Conservation (phyloP, 2,329 filamentous ascomycete species). For the Rutstroemia sp. region DNA sequence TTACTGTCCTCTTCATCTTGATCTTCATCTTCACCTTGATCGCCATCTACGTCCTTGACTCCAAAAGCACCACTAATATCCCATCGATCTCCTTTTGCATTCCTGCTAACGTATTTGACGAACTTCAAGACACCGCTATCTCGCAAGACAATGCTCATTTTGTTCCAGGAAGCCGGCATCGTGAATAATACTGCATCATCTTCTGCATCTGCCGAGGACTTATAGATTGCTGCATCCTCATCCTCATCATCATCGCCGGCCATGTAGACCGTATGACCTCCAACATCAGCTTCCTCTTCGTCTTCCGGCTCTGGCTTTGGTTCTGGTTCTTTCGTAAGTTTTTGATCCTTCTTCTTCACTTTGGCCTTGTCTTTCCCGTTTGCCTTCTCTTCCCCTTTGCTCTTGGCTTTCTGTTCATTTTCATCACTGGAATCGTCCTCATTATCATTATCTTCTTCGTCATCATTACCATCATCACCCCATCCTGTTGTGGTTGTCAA, state of each 20-base stretch:
- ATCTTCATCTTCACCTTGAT: constrained; percentile 33
- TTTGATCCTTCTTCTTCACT: not conserved
- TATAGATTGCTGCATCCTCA: constrained; percentile 82
- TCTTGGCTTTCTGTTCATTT: constrained; percentile 26
- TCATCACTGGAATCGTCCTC: constrained; percentile 19
- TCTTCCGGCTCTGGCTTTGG: constrained; percentile 18
- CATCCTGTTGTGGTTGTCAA: constrained; percentile 81
- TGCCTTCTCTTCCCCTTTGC: constrained; percentile 14
- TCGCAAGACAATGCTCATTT: constrained; percentile 79
- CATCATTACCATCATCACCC: constrained; percentile 60
- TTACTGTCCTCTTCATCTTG: constrained; percentile 31
- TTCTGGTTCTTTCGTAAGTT: constrained; percentile 9
- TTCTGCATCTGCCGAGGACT: constrained; percentile 56
- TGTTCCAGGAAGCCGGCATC: constrained; percentile 75
- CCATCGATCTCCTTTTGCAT: constrained; percentile 84
- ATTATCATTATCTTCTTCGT: constrained; percentile 36
- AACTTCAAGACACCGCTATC: constrained; percentile 85
- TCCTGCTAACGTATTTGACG: constrained; percentile 87
- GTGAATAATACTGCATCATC: constrained; percentile 69
- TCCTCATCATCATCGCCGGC: constrained; percentile 69
- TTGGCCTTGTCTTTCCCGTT: constrained; percentile 1
- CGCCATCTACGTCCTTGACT: constrained; percentile 51
- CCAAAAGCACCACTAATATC: constrained; percentile 77
- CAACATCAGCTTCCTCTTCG: constrained; percentile 47
- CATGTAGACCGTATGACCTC: constrained; percentile 89